These are phyloP conservation scores for Testicularia cyperi DNA, from an alignment of 1,284 basidiomycete species.

Conservation along the genomic window DNA sequence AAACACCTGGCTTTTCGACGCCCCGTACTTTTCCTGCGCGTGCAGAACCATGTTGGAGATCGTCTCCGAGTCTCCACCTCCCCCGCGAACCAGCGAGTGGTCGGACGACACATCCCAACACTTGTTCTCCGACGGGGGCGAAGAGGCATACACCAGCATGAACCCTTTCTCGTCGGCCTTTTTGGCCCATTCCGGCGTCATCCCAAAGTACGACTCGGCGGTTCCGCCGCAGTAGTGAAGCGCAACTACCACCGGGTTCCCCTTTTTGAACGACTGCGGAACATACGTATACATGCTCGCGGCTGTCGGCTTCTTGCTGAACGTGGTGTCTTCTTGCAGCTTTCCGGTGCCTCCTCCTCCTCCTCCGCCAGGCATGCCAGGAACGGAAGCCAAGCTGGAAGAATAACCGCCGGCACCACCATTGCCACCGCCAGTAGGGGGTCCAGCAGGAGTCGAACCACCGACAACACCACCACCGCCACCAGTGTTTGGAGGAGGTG, in stretches of 20 bases:
- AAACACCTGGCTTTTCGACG: slow-evolving; percentile 3
- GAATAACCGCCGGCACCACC: no score
- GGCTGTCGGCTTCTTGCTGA: slow-evolving; percentile 13
- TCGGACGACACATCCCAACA: slow-evolving; percentile 16
- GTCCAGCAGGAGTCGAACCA: no score
- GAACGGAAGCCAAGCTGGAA: no score
- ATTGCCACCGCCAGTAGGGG: no score
- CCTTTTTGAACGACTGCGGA: slow-evolving; percentile 19
- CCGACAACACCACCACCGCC: no score
- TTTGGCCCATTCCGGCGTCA: slow-evolving; percentile 10
- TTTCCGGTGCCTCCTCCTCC: no score
- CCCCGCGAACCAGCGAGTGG: slow-evolving; percentile 10
- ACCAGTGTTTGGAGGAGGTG: no score
- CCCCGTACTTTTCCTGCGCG: slow-evolving; percentile 11
- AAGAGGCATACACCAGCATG: slow-evolving; percentile 10
- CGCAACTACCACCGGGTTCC: slow-evolving; percentile 12
- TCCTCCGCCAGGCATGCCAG: no score
- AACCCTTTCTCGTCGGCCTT: slow-evolving; percentile 18
- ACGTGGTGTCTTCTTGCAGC: no score
- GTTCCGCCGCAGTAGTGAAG: slow-evolving; percentile 20
- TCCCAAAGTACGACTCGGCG: slow-evolving; percentile 6
- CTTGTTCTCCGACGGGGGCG: slow-evolving; percentile 1
- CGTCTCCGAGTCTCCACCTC: slow-evolving; percentile 9
- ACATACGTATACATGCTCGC: slow-evolving; percentile 19
- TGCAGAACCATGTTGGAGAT: slow-evolving; percentile 16